Evolutionary conservation across 148 eudicot species (phyloP), one percentile per base, ranked within the genome.

Genomic region (Cornus suecica): DNA sequence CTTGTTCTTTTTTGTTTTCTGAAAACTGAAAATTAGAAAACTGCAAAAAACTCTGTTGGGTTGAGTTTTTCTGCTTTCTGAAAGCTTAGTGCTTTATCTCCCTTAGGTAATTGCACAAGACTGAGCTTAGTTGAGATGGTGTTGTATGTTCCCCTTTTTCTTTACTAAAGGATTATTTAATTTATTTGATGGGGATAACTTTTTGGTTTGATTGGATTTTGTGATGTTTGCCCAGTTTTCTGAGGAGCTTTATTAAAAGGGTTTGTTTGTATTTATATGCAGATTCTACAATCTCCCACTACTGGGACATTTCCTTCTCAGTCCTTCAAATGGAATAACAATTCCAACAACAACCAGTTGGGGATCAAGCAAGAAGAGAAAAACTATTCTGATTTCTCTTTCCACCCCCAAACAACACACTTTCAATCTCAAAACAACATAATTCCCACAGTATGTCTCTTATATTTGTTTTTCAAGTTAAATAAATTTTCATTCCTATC

Each of bases 211-310:
- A 58, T 58, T 58, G 25, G 24, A 58, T 18, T 58, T 58, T 58
- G 8, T 58, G 25, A 58, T 58, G 62, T 58, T 4, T 4, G 37
- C 7, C 37, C 37, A 37, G 42, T 32, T 32, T n/a, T n/a, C n/a
- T n/a, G n/a, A n/a, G n/a, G n/a, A n/a, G n/a, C 42, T 37, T 37
- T 3, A 37, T 37, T 1, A 37, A 37, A 37, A 37, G 42, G 42
- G 22, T 52, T 1, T 52, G 22, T 14, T 15, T 52, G 1, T 0
- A 37, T 15, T 3, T 22, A 0, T 32, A 48, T 86, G 86, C 88
- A 93, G 98, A 28, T 88, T 66, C 70, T 93, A 31, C 92, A 93
- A 73, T 93, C 98, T 65, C 98, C 98, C 3, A 91, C 98, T 8
- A 91, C 98, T 25, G 98, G 98, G 52, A 81, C 87, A 63, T 85